Evolutionary conservation across 805 yeast species (phyloP), one percentile per base, ranked within the genome.

Genomic region (Yarrowia sp.): DNA sequence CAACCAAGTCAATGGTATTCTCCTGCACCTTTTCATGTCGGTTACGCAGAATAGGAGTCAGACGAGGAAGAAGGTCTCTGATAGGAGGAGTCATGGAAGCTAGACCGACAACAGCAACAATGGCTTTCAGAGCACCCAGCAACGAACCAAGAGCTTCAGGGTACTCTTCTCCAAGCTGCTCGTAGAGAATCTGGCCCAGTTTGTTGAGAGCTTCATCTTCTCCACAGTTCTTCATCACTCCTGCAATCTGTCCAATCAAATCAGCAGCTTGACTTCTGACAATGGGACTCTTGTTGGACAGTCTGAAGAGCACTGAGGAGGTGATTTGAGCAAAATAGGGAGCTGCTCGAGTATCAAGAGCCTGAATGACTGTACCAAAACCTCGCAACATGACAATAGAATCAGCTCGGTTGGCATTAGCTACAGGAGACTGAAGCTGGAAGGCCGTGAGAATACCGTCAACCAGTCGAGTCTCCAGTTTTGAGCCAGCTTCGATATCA

Each of bases 131-230:
- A 0, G 96, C 96, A 15, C 83, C 83, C 14, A 95, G 77, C 1
- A 93, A 82, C 0, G 97, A 89, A 0, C 96, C 98, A 51, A 95
- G 78, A 1, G 92, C 98, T 62, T 92, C 97, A 0, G 99, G 99
- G 69, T 86, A 91, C 6, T 88, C 93, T 73, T 95, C 99, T 17
- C 99, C 99, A 9, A 95, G 79, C 13, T 95, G 88, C 74, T 95
- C 99, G 74, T 88, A 91, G 38, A 95, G 77, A 14, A 92, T 86
- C 22, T 89, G 82, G 5, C 92, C 86, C 64, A 93, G 77, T 70
- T 88, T 88, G 65, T 81, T 81, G 67, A 93, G 72, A 63, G 89
- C 75, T 11, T 81, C 86, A 39, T 81, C 82, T 71, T 89, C 88
- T 8, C 81, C 83, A 73, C 96, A 89, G 11, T 78, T 72, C 68